Evolutionary conservation across 202 grass and related monocot species (phyloP), one percentile per base, ranked within the genome.

Genomic region (Brachypodium distachyon): DNA sequence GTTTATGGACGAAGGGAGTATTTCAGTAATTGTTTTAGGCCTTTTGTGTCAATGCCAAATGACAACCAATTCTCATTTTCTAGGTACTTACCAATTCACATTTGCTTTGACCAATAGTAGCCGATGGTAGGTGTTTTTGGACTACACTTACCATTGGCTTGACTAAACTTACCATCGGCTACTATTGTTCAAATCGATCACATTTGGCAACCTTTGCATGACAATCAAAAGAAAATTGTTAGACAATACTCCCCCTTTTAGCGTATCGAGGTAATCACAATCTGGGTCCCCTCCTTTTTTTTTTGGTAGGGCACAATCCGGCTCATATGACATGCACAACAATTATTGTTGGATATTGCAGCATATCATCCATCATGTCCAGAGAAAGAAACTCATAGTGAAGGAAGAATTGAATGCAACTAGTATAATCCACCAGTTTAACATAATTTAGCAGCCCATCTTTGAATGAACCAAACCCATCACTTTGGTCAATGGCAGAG

Each of bases 381-480:
- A 42, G 26, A 58, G 17, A 59, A 13, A 44, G 18, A 21, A 16
- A 61, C n/a, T n/a, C n/a, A n/a, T n/a, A n/a, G n/a, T n/a, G n/a
- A n/a, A n/a, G n/a, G n/a, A n/a, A n/a, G n/a, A n/a, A n/a, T n/a
- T n/a, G n/a, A n/a, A n/a, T n/a, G n/a, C 28, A 16, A 16, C 0
- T 56, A 51, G 46, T 62, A 31, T 44, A 18, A 32, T 26, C 48
- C 72, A 74, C 22, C 29, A 18, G 17, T 33, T 9, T 4, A 50
- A 2, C 37, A 42, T 49, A 7, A 73, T 61, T 39, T n/a, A 69
- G 59, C 41, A 17, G 13, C 17, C 23, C 31, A 13, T 67, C 9
- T 82, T 73, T 41, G 84, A 81, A 86, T 40, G 31, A 60, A 67
- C 1, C 11, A 68, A 82, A 36, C 79, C 74, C 69, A 62, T 84